These are phyloP conservation scores for Neofusicoccum sp. DNA, from an alignment of 2,329 filamentous ascomycete species.

Conservation along the genomic window DNA sequence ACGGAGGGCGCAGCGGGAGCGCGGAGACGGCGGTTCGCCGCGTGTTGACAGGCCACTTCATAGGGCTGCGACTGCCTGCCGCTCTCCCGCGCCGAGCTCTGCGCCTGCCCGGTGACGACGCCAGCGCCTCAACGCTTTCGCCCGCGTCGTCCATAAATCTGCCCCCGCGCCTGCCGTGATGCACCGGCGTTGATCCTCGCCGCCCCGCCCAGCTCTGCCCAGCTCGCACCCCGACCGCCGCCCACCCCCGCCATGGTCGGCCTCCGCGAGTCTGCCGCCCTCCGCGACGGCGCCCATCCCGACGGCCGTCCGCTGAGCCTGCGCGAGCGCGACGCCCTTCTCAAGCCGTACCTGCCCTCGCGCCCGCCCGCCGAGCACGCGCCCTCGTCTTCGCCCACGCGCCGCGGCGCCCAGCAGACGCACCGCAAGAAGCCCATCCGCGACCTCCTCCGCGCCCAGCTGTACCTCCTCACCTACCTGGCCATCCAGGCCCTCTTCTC, in stretches of 20 bases:
- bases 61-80: background rate
- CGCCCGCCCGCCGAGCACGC: conserved; percentile 17
- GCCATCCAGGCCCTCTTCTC: conserved; percentile 82
- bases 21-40: background rate
- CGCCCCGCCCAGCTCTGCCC: background rate
- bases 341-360: conserved; percentile 57
- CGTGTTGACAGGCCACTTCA: conserved; percentile 19
- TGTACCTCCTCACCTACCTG: conserved; percentile 69
- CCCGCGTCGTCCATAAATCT: background rate
- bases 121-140: conserved; percentile 11
- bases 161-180: background rate
- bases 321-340: conserved; percentile 53
- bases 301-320: conserved; percentile 45
- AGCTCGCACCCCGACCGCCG: background rate
- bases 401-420: conserved; percentile 18
- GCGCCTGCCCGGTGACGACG: conserved; percentile 8
- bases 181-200: background rate
- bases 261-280: conserved; percentile 34
- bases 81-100: conserved; percentile 11
- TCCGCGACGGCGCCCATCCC: conserved; percentile 38
- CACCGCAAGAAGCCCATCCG: conserved; percentile 47
- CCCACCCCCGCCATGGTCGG: conserved; percentile 26
- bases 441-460: conserved; percentile 62
- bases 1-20: background rate
- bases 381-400: background rate